phyloP scores from a whole-genome alignment of 164 flowering plant genomes.

The Cinnamomum micranthum region DNA sequence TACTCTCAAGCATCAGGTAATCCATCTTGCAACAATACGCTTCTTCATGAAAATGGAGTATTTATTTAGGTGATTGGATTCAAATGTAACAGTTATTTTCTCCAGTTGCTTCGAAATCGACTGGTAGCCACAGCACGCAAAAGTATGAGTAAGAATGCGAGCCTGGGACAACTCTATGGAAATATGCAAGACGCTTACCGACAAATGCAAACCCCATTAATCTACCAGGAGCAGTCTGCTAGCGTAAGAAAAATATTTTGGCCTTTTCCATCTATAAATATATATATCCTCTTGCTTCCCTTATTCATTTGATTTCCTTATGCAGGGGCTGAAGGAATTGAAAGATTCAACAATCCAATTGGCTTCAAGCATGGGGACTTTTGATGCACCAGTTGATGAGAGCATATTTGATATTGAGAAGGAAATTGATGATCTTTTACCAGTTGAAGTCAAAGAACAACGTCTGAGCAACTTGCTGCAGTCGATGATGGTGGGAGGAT shows the following conservation, averaged over 20 bases:
- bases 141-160: slow-evolving; percentile 69
- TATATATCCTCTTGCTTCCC: neutral
- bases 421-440: slow-evolving; percentile 92
- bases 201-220: slow-evolving; percentile 93
- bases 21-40: neutral
- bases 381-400: slow-evolving; percentile 92
- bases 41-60: neutral
- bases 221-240: slow-evolving; percentile 66
- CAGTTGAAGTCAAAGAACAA: slow-evolving; percentile 98
- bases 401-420: slow-evolving; percentile 88
- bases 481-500: slow-evolving; percentile 84
- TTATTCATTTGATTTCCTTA: neutral
- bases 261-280: neutral
- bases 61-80: neutral
- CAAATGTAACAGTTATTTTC: neutral
- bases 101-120: slow-evolving; percentile 81
- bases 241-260: slow-evolving; percentile 26
- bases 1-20: slow-evolving; percentile 95
- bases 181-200: slow-evolving; percentile 97
- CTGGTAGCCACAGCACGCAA: slow-evolving; percentile 70
- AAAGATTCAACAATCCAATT: slow-evolving; percentile 90
- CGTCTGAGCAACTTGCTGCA: slow-evolving; percentile 92
- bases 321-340: slow-evolving; percentile 80
- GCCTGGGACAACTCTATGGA: slow-evolving; percentile 83
- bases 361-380: slow-evolving; percentile 77